These are phyloP conservation scores for Ceratocystis harringtonii DNA, from an alignment of 2,329 filamentous ascomycete genomes.

Conservation along the genomic window DNA sequence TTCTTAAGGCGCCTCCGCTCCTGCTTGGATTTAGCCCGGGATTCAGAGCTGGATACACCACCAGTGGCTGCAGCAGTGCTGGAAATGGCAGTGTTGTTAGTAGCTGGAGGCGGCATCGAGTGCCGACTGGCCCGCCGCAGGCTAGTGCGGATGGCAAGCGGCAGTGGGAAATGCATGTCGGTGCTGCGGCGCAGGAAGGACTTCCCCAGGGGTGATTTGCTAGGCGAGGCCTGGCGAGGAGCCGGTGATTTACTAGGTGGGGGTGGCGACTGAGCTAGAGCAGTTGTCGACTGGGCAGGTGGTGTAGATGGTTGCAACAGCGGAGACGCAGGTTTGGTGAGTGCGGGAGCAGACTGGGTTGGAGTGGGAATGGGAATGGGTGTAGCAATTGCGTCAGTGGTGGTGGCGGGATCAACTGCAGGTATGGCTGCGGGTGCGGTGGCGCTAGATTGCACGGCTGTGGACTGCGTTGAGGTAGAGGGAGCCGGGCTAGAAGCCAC, in stretches of 20 bases:
- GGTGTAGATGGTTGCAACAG: background rate
- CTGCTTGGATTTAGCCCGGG: background rate
- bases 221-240: background rate
- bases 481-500: background rate
- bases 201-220: background rate
- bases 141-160: background rate
- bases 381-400: background rate
- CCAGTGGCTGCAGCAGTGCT: background rate
- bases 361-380: background rate
- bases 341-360: background rate
- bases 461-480: background rate
- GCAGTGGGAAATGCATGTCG: slow-evolving; percentile 13
- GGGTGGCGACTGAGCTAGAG: background rate
- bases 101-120: background rate
- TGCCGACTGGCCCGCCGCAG: slow-evolving; percentile 1
- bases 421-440: background rate
- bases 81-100: background rate
- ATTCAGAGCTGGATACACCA: background rate
- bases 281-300: background rate
- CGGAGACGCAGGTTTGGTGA: background rate
- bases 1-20: background rate
- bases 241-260: background rate
- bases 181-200: slow-evolving; percentile 5
- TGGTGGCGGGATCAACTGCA: background rate
- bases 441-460: background rate